phyloP scores from a whole-genome alignment of 495 filamentous ascomycete genomes.

The Schizothecium vesticola region DNA sequence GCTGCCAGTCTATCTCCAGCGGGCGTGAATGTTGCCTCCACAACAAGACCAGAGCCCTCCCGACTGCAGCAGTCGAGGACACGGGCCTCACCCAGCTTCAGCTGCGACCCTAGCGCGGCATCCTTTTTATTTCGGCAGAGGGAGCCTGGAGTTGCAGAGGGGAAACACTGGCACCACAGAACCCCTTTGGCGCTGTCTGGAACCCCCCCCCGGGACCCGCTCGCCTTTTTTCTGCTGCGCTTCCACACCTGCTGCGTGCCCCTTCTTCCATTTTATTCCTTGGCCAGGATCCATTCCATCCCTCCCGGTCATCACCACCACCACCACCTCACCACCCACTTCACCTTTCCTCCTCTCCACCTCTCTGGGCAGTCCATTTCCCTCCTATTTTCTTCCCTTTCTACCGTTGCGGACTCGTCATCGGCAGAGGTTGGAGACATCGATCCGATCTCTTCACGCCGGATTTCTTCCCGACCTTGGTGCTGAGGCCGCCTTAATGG shows the following conservation, averaged over 20 bases:
- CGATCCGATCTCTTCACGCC: conserved; percentile 13
- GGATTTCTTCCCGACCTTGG: conserved; percentile 17
- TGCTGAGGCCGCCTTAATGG: conserved; percentile 21
- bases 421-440: conserved; percentile 14
- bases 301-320: not conserved
- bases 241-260: not conserved
- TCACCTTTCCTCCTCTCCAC: not conserved
- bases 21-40: not conserved
- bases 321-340: not conserved
- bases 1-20: not conserved
- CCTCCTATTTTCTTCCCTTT: not conserved
- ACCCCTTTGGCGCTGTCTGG: not conserved
- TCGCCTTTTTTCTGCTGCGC: not conserved
- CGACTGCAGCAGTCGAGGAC: conserved; percentile 4
- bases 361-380: not conserved
- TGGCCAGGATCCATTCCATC: conserved; percentile 6
- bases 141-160: not conserved
- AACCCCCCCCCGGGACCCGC: not conserved
- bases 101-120: conserved; percentile 11
- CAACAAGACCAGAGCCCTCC: not conserved
- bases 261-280: conserved; percentile 8
- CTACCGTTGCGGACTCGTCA: conserved; percentile 19
- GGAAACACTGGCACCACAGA: not conserved
- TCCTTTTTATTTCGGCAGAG: not conserved
- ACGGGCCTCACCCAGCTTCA: conserved; percentile 7